Conservation (phyloP, 2,329 filamentous ascomycete species). For the Elsinoe necatrix region DNA sequence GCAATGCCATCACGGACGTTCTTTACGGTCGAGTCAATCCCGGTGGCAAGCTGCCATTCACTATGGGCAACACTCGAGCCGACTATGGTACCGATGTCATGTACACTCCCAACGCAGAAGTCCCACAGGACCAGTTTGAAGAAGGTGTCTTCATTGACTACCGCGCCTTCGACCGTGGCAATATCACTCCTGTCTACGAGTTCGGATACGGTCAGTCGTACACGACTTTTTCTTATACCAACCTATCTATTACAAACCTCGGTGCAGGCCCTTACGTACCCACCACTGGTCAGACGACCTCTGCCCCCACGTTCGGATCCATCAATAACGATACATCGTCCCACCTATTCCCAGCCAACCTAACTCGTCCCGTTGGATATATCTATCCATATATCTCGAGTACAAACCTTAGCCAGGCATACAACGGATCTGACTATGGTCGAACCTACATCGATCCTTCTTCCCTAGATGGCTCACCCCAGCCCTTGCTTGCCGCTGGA, state of each 20-base stretch:
- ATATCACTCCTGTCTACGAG: slow-evolving; percentile 63
- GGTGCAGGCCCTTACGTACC: slow-evolving; percentile 49
- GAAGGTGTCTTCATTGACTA: slow-evolving; percentile 81
- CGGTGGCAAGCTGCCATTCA: slow-evolving; percentile 66
- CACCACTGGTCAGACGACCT: slow-evolving; percentile 51
- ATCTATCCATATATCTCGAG: slow-evolving; percentile 68
- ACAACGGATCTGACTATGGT: slow-evolving; percentile 53
- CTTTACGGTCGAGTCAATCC: slow-evolving; percentile 71
- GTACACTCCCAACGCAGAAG: slow-evolving; percentile 60
- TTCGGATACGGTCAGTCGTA: slow-evolving; percentile 77
- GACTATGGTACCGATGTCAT: slow-evolving; percentile 60
- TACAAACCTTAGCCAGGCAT: slow-evolving; percentile 49
- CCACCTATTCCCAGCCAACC: slow-evolving; percentile 58
- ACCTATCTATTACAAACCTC: slow-evolving; percentile 48
- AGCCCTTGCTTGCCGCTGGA: slow-evolving; percentile 52
- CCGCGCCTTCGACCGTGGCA: slow-evolving; percentile 50
- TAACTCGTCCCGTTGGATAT: slow-evolving; percentile 47
- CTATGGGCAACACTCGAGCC: slow-evolving; percentile 56
- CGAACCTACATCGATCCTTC: slow-evolving; percentile 51
- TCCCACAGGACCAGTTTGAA: slow-evolving; percentile 63
- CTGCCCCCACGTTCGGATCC: slow-evolving; percentile 58
- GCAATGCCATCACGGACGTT: slow-evolving; percentile 65
- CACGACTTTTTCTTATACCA: slow-evolving; percentile 68
- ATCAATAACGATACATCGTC: slow-evolving; percentile 54
- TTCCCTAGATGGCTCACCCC: slow-evolving; percentile 47